Evolutionary conservation across 2,329 filamentous ascomycete genomes (phyloP).

Genomic region (Paraphoma sp.): DNA sequence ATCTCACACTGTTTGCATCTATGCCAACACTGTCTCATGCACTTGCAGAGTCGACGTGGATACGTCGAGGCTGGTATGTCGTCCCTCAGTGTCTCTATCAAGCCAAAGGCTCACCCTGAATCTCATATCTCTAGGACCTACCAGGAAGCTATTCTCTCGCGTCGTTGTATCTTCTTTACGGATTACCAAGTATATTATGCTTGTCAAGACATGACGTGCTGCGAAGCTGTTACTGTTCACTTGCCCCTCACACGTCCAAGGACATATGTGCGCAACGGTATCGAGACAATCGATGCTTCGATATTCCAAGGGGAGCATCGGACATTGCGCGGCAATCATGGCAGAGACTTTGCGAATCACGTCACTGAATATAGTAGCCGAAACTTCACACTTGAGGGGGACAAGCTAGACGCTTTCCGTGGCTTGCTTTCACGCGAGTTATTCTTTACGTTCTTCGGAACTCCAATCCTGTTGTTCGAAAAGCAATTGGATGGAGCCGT

Average conservation of each 20-base stretch:
- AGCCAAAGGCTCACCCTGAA: not conserved
- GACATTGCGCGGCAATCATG: not conserved
- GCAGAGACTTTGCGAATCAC: not conserved
- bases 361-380: not conserved
- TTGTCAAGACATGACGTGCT: not conserved
- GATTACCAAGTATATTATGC: conserved; percentile 10
- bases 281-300: not conserved
- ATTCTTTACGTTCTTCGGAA: conserved; percentile 1
- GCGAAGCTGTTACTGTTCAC: not conserved
- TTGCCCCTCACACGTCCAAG: not conserved
- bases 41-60: not conserved
- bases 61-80: not conserved
- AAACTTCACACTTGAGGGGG: not conserved
- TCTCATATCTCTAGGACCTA: not conserved
- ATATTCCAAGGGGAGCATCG: not conserved
- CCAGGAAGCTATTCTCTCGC: conserved; percentile 11
- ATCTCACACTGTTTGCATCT: not conserved
- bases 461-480: not conserved
- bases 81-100: not conserved
- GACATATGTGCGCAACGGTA: not conserved
- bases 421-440: conserved; percentile 1
- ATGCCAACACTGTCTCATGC: not conserved
- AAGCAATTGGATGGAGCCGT: not conserved
- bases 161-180: conserved; percentile 10
- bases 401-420: conserved; percentile 1